Percentiles rank a stretch among this genome's conserved stretches.
phyloP scores from a whole-genome alignment of 805 yeast species.

The Ogataea minuta region DNA sequence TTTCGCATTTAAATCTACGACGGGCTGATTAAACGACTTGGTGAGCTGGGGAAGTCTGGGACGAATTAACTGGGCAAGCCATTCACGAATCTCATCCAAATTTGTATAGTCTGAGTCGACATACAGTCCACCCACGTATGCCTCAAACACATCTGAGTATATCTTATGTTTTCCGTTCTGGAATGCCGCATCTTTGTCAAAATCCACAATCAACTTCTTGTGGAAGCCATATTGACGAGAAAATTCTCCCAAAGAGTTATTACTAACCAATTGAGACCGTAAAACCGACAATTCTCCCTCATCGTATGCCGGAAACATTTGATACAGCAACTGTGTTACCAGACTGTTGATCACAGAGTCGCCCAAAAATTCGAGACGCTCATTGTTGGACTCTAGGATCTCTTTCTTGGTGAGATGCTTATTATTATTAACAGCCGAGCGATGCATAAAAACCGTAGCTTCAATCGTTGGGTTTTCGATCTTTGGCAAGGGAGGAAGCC shows the following conservation, averaged over 20 bases:
- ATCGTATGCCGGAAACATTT: slow-evolving; percentile 61
- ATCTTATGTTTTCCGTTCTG: slow-evolving; percentile 62
- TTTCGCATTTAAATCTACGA: slow-evolving; percentile 67
- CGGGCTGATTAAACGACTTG: slow-evolving; percentile 30
- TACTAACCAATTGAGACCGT: slow-evolving; percentile 70
- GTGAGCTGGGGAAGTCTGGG: slow-evolving; percentile 37
- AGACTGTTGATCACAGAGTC: slow-evolving; percentile 77
- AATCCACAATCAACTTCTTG: slow-evolving; percentile 45
- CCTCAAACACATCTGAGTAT: slow-evolving; percentile 89
- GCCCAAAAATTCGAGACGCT: slow-evolving; percentile 86
- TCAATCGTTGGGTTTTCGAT: slow-evolving; percentile 58
- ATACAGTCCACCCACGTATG: slow-evolving; percentile 83
- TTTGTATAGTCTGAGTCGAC: slow-evolving; percentile 51
- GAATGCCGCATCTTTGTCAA: slow-evolving; percentile 40
- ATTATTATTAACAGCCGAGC: slow-evolving; percentile 63
- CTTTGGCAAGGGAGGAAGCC: slow-evolving; percentile 70
- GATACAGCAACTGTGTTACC: slow-evolving; percentile 67
- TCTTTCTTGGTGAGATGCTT: slow-evolving; percentile 56
- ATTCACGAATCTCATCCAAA: slow-evolving; percentile 47
- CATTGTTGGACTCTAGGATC: slow-evolving; percentile 66
- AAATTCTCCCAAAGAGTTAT: slow-evolving; percentile 69
- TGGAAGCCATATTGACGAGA: slow-evolving; percentile 67
- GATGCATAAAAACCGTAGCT: slow-evolving; percentile 77
- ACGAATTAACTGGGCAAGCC: slow-evolving; percentile 55
- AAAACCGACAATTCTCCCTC: slow-evolving; percentile 81